Evolutionary conservation across 2,329 filamentous ascomycete species (phyloP).

Genomic region (Rutstroemia sydowiana): DNA sequence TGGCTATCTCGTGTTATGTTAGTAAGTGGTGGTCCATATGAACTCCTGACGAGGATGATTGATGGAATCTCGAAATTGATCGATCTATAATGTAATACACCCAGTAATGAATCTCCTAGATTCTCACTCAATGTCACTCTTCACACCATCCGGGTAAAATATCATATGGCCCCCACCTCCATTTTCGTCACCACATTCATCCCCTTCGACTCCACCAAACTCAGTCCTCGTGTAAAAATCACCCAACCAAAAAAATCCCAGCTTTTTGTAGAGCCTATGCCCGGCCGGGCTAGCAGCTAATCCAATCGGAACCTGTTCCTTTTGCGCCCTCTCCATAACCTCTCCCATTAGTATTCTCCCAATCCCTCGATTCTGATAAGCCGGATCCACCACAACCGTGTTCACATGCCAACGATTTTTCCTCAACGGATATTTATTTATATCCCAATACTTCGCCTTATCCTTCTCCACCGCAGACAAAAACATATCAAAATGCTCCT

Average conservation of each 20-base stretch:
- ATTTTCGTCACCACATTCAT: no score
- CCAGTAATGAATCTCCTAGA: no score
- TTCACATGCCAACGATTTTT: constrained; percentile 20
- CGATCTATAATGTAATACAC: no score
- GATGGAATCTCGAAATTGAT: no score
- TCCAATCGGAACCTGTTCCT: constrained; percentile 19
- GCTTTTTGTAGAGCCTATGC: constrained; percentile 21
- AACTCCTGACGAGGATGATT: no score
- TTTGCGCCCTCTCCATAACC: constrained; percentile 15
- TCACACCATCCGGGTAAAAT: constrained; percentile 15
- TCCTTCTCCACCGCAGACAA: constrained; percentile 8
- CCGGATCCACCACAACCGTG: constrained; percentile 18
- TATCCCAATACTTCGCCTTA: constrained; percentile 18
- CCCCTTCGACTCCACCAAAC: constrained; percentile 1
- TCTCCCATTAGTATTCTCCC: constrained; percentile 19
- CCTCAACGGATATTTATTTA: constrained; percentile 15
- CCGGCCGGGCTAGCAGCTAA: constrained; percentile 19
- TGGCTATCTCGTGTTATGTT: no score
- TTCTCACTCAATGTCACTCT: no score
- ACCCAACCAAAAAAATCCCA: constrained; percentile 21
- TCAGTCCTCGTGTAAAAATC: constrained; percentile 14
- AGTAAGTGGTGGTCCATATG: no score
- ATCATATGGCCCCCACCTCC: constrained; percentile 21
- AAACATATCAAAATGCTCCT: constrained; percentile 8
- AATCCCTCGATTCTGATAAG: constrained; percentile 22